phyloP scores from a whole-genome alignment of 305 asterid species.

The Coffea humblotiana region DNA sequence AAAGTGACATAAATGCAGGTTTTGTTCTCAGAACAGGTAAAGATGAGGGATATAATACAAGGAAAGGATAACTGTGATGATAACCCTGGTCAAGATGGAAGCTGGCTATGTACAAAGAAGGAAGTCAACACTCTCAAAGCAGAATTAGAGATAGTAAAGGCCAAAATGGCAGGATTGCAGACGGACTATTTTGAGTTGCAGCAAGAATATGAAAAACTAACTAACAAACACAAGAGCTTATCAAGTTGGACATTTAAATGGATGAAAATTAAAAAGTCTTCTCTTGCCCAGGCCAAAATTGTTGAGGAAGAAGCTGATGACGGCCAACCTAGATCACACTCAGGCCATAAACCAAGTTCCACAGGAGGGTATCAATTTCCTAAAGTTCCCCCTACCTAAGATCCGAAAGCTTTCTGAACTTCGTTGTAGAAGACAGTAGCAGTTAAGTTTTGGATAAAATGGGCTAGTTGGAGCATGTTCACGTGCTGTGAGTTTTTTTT shows the following conservation, averaged over 20 bases:
- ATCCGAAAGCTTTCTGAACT: neutral
- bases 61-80: conserved; percentile 46
- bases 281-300: conserved; percentile 37
- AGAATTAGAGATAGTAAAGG: conserved; percentile 65
- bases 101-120: conserved; percentile 48
- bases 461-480: neutral
- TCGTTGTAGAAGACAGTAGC: neutral
- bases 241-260: conserved; percentile 60
- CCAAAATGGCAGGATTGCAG: conserved; percentile 57
- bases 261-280: conserved; percentile 50
- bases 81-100: conserved; percentile 47
- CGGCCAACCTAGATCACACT: conserved; percentile 29
- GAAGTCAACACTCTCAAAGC: conserved; percentile 60
- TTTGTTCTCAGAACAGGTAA: conserved; percentile 71
- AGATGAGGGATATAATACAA: conserved; percentile 59
- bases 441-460: neutral
- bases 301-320: conserved; percentile 46
- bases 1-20: conserved; percentile 52
- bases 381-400: conserved; percentile 22
- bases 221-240: conserved; percentile 37
- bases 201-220: conserved; percentile 48
- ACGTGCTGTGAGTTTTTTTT: neutral
- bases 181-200: conserved; percentile 60
- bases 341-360: conserved; percentile 33
- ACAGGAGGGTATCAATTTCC: conserved; percentile 50